Base-by-base conservation (phyloP, 129 eudicot genomes). In the Helianthus tuberosus region DNA sequence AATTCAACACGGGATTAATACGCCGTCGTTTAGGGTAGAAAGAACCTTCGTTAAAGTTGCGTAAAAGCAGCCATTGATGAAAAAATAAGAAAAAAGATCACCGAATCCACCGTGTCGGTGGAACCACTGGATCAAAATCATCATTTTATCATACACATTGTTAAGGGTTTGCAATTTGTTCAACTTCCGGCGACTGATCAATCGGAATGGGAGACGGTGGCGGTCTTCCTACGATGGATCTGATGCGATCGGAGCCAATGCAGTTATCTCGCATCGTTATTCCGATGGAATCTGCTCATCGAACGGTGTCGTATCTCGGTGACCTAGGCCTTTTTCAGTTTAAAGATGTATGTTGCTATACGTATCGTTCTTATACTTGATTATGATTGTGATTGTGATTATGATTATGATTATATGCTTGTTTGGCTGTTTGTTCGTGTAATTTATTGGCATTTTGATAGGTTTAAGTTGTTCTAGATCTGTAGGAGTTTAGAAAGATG, bases 241-340 rank as follows among this genome's bases (percentile, higher is more conserved):
- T 92, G 73, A 64, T 92, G 77, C 78, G 97, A 29, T 92, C 96
- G 68, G 97, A 92, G 48, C 74, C 88, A 76, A 92, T 92, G 96
- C 96, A 89, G 77, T 84, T 92, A 77, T 93, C 82, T 76, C 93
- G 85, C 82, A 82, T 92, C 67, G 83, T 92, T 52, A 86, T 89
- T 10, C 97, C 97, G 0, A 71, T 79, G 35, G 97, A 92, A 77
- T 86, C 97, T 36, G 93, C 96, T 72, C 89, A 89, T 78, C 87
- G 90, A 7, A 75, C 93, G 54, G 68, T 92, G 71, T 92, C 97
- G 0, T 92, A 89, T 60, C 97, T 92, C 80, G 97, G 96, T 46
- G 96, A 92, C 53, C 88, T 89, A 15, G 96, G 91, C 27, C 87
- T 92, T 23, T 87, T 89, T 20, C 97, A 92, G 87, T 92, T 92